Conservation (phyloP, 2,329 filamentous ascomycete species). For the Dactylella cylindrospora region DNA sequence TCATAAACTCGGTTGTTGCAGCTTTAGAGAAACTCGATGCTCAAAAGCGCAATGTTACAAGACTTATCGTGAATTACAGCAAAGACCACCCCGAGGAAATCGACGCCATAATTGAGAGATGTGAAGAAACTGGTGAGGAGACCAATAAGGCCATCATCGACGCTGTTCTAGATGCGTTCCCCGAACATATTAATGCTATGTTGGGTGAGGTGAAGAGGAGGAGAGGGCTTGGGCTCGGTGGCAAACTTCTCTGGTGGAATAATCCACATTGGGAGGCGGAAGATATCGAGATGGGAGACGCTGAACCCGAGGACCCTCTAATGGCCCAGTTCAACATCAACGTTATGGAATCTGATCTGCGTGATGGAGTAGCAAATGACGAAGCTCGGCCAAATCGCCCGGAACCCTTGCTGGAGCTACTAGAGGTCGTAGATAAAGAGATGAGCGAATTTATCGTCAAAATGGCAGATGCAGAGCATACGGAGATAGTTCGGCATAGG, state of each 20-base stretch:
- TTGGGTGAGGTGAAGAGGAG: constrained; percentile 5
- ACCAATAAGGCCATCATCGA: constrained; percentile 4
- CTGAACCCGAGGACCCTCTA: background rate
- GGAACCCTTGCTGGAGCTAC: too few species aligned
- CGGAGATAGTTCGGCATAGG: too few species aligned
- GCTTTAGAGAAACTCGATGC: constrained; percentile 19
- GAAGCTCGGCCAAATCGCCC: too few species aligned
- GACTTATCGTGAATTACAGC: background rate
- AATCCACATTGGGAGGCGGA: background rate
- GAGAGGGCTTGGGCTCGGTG: constrained; percentile 14
- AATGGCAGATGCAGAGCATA: too few species aligned
- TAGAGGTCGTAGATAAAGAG: too few species aligned
- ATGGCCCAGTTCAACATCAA: too few species aligned
- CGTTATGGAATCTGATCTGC: too few species aligned
- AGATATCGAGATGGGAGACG: constrained; percentile 8
- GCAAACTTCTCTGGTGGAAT: too few species aligned
- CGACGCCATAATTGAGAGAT: constrained; percentile 24
- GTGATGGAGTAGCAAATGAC: too few species aligned
- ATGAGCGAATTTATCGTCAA: too few species aligned
- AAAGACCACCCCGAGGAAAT: constrained; percentile 14
- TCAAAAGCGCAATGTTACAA: background rate
- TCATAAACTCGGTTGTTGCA: constrained; percentile 2
- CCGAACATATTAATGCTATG: constrained; percentile 5
- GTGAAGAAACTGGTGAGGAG: constrained; percentile 13
- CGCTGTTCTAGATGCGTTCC: constrained; percentile 6